Base-by-base conservation (phyloP, 176 grass and related monocot species). In the Oryza punctata region DNA sequence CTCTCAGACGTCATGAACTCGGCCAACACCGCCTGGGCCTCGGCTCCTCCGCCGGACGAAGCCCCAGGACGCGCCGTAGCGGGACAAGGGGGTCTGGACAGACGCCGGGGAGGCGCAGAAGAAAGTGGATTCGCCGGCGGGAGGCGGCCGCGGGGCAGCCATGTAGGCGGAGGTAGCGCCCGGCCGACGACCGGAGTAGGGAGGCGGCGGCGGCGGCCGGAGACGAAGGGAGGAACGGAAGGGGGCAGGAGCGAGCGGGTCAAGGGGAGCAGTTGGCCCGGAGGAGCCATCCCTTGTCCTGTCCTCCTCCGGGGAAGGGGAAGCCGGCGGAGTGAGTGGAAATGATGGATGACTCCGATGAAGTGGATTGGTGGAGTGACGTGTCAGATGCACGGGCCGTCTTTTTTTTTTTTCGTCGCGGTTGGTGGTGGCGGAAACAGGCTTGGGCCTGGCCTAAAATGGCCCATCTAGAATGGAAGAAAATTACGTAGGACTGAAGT, bases 1-100 rank as follows among this genome's bases (percentile, higher is more conserved):
- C 96, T 90, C 93, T 98, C 96, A 15, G 96, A 95, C 65, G 93
- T 98, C 82, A 95, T 64, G 74, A 98, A 98, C 76, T 95, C 95
- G 67, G 68, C 73, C 75, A 85, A 60, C 68, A 63, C 87, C 14
- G 46, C 84, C 67, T 73, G 67, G 65, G 67, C 72, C 78, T 86
- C 72, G 27, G 78, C 30, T 4, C 86, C 37, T 2, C 73, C 33
- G 8, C 85, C 44, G 5, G 86, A 19, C 4, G 87, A 85, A 73
- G 60, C 57, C 63, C 38, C 78, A 11, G 59, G 67, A 27, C 59
- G 65, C 23, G 81, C 14, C 14, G 78, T 25, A 63, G 76, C 16
- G 18, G 65, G 44, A 47, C 13, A 7, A 50, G 65, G 44, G 40
- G 78, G 3, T 30, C 81, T 81, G 54, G 74, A 18, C 16, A 69